Evolutionary conservation across 129 eudicot genomes (phyloP), one percentile per base, ranked within the genome.

Genomic region (Flaveria ramosissima): DNA sequence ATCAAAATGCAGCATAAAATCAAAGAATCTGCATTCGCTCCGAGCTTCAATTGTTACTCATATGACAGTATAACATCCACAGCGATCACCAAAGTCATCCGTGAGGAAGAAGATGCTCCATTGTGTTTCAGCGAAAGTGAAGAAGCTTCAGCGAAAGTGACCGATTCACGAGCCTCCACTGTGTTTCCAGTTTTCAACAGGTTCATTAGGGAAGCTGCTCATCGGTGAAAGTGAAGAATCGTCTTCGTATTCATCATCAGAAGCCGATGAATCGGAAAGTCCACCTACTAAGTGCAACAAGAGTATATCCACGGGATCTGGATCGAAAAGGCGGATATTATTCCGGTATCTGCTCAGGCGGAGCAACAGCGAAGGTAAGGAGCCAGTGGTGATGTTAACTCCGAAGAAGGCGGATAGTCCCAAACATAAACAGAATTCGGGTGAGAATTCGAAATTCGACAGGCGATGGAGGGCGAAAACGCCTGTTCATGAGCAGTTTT

Each of bases 251-350:
- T n/a, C n/a, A n/a, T n/a, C n/a, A n/a, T n/a, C n/a, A n/a, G n/a
- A n/a, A n/a, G n/a, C n/a, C n/a, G n/a, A n/a, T n/a, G n/a, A n/a
- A n/a, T n/a, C n/a, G n/a, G n/a, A n/a, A n/a, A n/a, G n/a, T n/a
- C n/a, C n/a, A n/a, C n/a, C n/a, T 21, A 23, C 21, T 12, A 62
- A 41, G 51, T 71, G 90, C 46, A 88, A 83, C 70, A 91, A 91
- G 85, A 91, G 92, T 26, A 86, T 68, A 30, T 91, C 92, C 0
- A 91, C 97, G 12, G 93, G 93, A 73, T 88, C 89, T 19, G 77
- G 47, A 47, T 84, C 89, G 17, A 86, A 83, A 82, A 77, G 85
- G 81, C 88, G 91, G 88, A 91, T 79, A 27, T 30, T 30, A 30
- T 21, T 88, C 50, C 82, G 85, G 14, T 81, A 86, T 83, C 71